Conservation (phyloP, 2,329 filamentous ascomycete genomes). For the Orbilia quercus region DNA sequence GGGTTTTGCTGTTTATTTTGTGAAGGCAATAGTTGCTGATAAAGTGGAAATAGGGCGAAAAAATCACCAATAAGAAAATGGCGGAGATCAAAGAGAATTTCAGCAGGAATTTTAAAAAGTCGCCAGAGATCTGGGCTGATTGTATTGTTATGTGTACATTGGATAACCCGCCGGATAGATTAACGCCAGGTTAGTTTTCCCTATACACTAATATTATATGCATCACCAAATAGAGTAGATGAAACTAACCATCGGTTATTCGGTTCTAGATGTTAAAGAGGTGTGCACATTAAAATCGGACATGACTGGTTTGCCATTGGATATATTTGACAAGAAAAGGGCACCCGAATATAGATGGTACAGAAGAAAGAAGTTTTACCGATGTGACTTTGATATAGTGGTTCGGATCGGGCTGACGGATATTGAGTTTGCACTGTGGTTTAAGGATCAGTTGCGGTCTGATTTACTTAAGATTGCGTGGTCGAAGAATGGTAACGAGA, state of each 20-base stretch:
- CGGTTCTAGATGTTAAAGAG: conserved; percentile 1
- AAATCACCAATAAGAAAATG: conserved; percentile 5
- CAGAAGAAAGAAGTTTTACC: conserved; percentile 7
- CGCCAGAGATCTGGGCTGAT: conserved; percentile 7
- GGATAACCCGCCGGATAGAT: background rate
- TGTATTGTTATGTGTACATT: conserved; percentile 17
- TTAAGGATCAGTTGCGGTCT: conserved; percentile 12
- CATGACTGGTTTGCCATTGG: conserved; percentile 2
- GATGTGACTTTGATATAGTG: conserved; percentile 8
- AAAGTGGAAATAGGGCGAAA: conserved; percentile 8
- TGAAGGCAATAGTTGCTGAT: background rate
- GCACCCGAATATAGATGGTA: background rate
- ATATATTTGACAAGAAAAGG: conserved; percentile 14
- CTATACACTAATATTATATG: background rate
- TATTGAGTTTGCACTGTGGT: conserved; percentile 22
- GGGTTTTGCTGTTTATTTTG: background rate
- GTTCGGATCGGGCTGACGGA: conserved; percentile 8
- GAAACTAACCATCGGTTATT: background rate
- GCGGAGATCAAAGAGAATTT: conserved; percentile 16
- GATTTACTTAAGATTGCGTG: conserved; percentile 7
- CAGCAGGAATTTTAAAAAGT: conserved; percentile 11
- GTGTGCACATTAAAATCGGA: conserved; percentile 4
- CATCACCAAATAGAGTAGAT: background rate
- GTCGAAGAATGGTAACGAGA: background rate
- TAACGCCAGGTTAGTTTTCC: conserved; percentile 8